Conservation (phyloP, 805 yeast genomes). For the Schwanniomyces yamadae region DNA sequence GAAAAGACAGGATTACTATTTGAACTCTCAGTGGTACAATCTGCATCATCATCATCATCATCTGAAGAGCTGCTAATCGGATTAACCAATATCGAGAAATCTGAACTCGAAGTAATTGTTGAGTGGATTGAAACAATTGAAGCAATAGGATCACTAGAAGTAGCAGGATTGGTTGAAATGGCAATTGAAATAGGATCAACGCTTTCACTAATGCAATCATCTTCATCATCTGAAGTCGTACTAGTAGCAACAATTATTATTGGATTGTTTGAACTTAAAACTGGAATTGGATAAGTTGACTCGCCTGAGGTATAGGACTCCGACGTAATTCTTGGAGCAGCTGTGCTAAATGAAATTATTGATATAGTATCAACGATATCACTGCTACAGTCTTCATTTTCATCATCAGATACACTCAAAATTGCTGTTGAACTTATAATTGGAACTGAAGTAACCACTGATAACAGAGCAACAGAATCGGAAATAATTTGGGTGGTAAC, state of each 20-base stretch:
- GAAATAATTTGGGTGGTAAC: neutral
- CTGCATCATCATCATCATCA: conserved; percentile 16
- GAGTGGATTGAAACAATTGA: conserved; percentile 3
- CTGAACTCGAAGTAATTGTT: neutral
- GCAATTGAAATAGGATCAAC: neutral
- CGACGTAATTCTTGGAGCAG: too few relatives aligned
- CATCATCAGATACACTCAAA: too few relatives aligned
- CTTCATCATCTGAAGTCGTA: conserved; percentile 7
- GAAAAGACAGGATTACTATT: too few relatives aligned
- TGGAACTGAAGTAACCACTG: neutral
- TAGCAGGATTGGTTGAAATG: neutral
- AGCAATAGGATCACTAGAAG: conserved; percentile 3
- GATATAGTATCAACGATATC: too few relatives aligned
- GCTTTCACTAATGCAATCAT: too few relatives aligned
- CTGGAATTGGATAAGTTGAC: conserved; percentile 1
- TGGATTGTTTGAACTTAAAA: too few relatives aligned
- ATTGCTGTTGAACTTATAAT: neutral
- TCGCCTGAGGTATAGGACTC: too few relatives aligned
- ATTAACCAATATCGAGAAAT: neutral
- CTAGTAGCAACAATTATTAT: too few relatives aligned
- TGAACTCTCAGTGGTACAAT: conserved; percentile 6
- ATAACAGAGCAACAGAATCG: neutral
- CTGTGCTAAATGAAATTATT: too few relatives aligned
- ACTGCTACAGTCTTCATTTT: too few relatives aligned
- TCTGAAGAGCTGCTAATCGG: too few relatives aligned